Percentiles rank a stretch among this genome's conserved stretches.
These are phyloP conservation scores for Brassica cretica DNA, from an alignment of 345 rosid species.

Conservation along the genomic window DNA sequence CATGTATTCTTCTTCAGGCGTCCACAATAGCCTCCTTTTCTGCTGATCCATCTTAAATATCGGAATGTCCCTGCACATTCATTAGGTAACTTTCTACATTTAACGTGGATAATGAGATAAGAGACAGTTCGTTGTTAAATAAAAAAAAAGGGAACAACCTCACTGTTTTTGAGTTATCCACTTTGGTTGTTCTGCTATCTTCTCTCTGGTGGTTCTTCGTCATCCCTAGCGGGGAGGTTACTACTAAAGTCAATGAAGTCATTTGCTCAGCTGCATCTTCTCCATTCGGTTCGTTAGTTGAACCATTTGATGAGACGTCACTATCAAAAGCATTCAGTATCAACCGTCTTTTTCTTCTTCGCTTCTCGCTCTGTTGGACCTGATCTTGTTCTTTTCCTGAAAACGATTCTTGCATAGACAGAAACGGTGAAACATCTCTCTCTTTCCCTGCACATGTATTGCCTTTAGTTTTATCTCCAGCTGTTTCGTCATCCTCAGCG, in stretches of 20 bases:
- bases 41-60: background rate
- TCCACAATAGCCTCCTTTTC: background rate
- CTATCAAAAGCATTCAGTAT: background rate
- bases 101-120: background rate
- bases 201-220: background rate
- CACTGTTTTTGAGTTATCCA: background rate
- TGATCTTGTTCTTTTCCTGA: conserved; percentile 29
- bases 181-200: background rate
- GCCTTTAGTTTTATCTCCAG: background rate
- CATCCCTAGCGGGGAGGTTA: background rate
- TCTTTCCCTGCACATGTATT: background rate
- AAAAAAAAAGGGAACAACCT: background rate
- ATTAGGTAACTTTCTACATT: background rate
- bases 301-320: background rate
- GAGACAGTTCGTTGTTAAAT: background rate
- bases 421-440: conserved; percentile 8
- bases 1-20: background rate
- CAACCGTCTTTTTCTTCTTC: background rate
- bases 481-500: background rate
- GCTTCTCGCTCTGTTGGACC: background rate
- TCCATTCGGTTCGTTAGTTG: background rate
- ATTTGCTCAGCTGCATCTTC: background rate
- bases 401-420: conserved; percentile 29
- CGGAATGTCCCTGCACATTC: background rate
- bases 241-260: background rate